These are phyloP conservation scores for Fusarium nematophilum DNA, from an alignment of 2,329 filamentous ascomycete species.

Conservation along the genomic window DNA sequence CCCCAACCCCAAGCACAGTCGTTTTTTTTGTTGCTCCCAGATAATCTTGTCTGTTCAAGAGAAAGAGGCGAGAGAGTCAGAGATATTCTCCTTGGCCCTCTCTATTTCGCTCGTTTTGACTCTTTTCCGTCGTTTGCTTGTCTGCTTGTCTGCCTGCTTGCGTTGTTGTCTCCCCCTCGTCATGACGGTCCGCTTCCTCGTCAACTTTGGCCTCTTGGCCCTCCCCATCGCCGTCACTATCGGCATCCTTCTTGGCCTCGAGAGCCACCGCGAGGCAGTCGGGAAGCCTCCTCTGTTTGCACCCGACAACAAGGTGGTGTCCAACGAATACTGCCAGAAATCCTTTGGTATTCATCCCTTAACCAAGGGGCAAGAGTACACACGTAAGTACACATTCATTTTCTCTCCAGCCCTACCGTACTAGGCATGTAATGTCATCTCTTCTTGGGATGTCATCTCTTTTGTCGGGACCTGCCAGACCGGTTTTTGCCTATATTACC, in stretches of 20 bases:
- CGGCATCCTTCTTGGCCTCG: constrained; percentile 61
- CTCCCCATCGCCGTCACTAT: constrained; percentile 62
- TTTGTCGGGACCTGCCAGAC: neutral
- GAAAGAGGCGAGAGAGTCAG: no score
- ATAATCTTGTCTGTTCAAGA: no score
- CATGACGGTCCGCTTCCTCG: constrained; percentile 57
- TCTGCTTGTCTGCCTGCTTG: neutral
- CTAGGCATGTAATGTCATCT: neutral
- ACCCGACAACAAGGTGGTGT: constrained; percentile 30
- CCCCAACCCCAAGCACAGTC: neutral
- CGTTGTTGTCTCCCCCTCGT: constrained; percentile 8
- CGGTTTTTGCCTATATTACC: constrained; percentile 1
- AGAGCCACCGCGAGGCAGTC: constrained; percentile 55
- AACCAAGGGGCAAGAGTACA: constrained; percentile 58
- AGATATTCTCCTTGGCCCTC: constrained; percentile 6
- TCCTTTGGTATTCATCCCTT: constrained; percentile 56
- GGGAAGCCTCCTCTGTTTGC: constrained; percentile 60
- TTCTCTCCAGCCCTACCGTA: neutral
- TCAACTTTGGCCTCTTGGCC: constrained; percentile 62
- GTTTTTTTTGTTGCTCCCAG: no score
- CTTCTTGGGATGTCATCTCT: no score
- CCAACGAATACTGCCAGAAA: constrained; percentile 39
- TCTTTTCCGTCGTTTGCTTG: neutral
- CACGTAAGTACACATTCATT: constrained; percentile 52
- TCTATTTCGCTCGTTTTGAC: constrained; percentile 1